Base-by-base conservation (phyloP, 139 green algal genomes). In the Volvox reticuliferus region DNA sequence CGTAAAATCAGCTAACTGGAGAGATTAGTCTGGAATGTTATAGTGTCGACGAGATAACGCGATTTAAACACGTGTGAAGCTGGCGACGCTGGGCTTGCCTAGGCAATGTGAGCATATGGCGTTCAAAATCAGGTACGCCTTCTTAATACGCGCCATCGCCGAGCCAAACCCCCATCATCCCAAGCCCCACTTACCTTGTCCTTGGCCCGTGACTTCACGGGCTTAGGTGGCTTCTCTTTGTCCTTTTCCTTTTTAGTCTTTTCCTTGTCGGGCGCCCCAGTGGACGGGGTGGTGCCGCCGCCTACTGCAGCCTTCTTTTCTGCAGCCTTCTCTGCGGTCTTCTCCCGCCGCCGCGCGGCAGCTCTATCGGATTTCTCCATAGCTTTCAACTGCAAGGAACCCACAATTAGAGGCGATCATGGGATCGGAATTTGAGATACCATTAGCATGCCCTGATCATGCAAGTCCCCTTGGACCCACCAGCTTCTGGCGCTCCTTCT, bases 401-500 rank as follows among this genome's bases (percentile, higher is more conserved):
- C 36, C 5, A 28, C 18, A 37, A 33, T 30, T 24, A 73, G 65
- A 9, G 12, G 65, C 65, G 12, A 73, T 55, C 44, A 55, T 55
- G 44, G 9, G 44, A 55, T 55, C 9, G 44, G 44, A 55, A 55
- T 55, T 55, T 55, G 44, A 55, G 9, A 55, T 55, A 9, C 5
- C 9, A 9, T 55, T 55, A 55, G 44, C 73, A 32, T 80, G 18
- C 17, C 73, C 36, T 80, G 24, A 18, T 2, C 73, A 79, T 2
- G 12, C 67, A 55, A 55, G 44, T 55, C 44, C 9, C 44, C 44
- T 55, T 55, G 44, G 44, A 63, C 78, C 36, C 78, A 94, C 65
- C 88, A 94, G 82, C 55, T 89, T 91, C 20, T 91, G 67, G 0
- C 91, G 65, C 77, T 92, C 84, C 50, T 91, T 86, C 50, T 94